A percentile compares a stretch with the other conserved stretches of the same genome.
phyloP scores from a whole-genome alignment of 2,329 filamentous ascomycete genomes.

The Didymella lethalis region DNA sequence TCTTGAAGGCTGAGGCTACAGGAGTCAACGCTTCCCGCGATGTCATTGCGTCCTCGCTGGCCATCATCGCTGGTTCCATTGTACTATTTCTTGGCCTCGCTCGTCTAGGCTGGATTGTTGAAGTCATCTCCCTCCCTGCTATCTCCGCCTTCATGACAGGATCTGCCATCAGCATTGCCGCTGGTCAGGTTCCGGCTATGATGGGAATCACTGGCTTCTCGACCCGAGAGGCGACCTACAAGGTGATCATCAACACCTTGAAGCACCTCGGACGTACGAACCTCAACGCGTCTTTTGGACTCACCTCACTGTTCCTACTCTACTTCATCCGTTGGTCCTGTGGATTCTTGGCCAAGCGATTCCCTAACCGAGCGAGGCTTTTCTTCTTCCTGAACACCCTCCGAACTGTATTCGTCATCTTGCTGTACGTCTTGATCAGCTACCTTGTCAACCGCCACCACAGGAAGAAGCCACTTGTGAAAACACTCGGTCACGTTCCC shows the following conservation, averaged over 20 bases:
- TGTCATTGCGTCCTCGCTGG: conserved; percentile 67
- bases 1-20: conserved; percentile 64
- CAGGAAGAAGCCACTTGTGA: conserved; percentile 68
- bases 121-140: conserved; percentile 89
- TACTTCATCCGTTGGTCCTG: conserved; percentile 73
- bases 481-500: conserved; percentile 57
- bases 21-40: conserved; percentile 37
- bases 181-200: conserved; percentile 81
- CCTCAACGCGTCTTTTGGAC: conserved; percentile 83
- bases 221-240: conserved; percentile 79
- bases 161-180: conserved; percentile 86
- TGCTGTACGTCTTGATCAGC: conserved; percentile 91
- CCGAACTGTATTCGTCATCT: conserved; percentile 87
- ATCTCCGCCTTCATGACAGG: conserved; percentile 98
- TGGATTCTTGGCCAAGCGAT: conserved; percentile 70
- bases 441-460: conserved; percentile 78
- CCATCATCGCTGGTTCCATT: conserved; percentile 80
- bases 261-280: conserved; percentile 69
- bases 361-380: conserved; percentile 72
- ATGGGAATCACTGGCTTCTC: conserved; percentile 80
- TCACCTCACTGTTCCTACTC: conserved; percentile 79
- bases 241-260: conserved; percentile 83
- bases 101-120: conserved; percentile 88
- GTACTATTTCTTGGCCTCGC: conserved; percentile 81
- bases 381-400: conserved; percentile 93